A percentile compares a stretch with the other conserved stretches of the same genome.
These are phyloP conservation scores for Didymella lethalis DNA, from an alignment of 2,329 filamentous ascomycete species.

Conservation along the genomic window DNA sequence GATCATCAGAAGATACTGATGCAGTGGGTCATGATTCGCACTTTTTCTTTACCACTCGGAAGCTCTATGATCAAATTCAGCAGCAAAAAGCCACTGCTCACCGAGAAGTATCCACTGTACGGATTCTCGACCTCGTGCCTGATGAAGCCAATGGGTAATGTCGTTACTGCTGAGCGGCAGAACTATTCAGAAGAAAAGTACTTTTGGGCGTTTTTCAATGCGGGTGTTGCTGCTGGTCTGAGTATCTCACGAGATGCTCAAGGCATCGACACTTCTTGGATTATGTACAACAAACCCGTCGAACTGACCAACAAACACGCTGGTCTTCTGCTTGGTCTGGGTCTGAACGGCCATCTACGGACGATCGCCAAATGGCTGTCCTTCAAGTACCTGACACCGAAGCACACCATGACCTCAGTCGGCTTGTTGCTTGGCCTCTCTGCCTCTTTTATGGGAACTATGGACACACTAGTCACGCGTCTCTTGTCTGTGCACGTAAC, in stretches of 20 bases:
- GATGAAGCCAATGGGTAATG: constrained; percentile 90
- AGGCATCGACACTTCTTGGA: constrained; percentile 98
- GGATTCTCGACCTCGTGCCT: constrained; percentile 92
- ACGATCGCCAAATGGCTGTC: constrained; percentile 96
- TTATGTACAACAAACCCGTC: constrained; percentile 93
- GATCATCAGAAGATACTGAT: constrained; percentile 93
- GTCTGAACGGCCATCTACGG: constrained; percentile 93
- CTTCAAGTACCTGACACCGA: constrained; percentile 98
- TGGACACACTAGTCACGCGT: constrained; percentile 94
- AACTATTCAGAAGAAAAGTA: constrained; percentile 95
- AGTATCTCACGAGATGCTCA: constrained; percentile 89
- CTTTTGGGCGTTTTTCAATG: constrained; percentile 98
- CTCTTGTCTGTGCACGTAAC: constrained; percentile 95
- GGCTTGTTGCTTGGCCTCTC: constrained; percentile 91
- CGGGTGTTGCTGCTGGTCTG: constrained; percentile 89
- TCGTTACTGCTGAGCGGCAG: constrained; percentile 88
- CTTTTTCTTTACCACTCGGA: constrained; percentile 86
- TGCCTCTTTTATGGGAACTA: constrained; percentile 93
- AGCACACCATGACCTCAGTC: constrained; percentile 99
- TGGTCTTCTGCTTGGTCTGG: constrained; percentile 88
- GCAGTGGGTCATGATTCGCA: constrained; percentile 84
- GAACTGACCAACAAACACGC: constrained; percentile 97
- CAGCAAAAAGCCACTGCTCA: constrained; percentile 84
- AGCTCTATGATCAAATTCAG: constrained; percentile 88
- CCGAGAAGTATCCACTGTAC: constrained; percentile 87